Evolutionary conservation across 2,329 filamentous ascomycete genomes (phyloP), one percentile per base, ranked within the genome.

Genomic region (Lachnellula arida): DNA sequence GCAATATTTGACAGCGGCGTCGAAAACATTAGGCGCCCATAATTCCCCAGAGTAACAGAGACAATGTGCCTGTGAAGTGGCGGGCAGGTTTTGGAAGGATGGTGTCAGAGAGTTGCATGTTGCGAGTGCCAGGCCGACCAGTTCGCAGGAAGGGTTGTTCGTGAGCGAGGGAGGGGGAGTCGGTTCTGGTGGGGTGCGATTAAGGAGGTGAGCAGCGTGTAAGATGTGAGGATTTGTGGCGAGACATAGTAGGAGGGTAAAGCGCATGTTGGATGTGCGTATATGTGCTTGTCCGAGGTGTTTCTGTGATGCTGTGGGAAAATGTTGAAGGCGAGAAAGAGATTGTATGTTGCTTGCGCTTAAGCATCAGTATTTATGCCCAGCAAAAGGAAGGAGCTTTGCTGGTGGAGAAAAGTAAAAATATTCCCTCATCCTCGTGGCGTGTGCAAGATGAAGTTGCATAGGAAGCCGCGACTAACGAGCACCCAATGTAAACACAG

Each of bases 11-110:
- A 66, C 62, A 0, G 65, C 65, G 5, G 50, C 46, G 19, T 68
- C 65, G 49, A 68, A 64, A 7, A 63, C 25, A 5, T 49, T 47
- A 1, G 65, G 65, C 4, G 42, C 49, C 65, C 65, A 68, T 1
- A 47, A 19, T 2, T 58, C 60, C 6, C 55, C 57, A 2, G 61
- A 63, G 46, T 68, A 68, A 46, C 65, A 68, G n/a, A 67, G 61
- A 55, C 65, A 67, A 32, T 57, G 50, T 15, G 65, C 65, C 55
- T 67, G 65, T 15, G 52, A 44, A 9, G 62, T 49, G 7, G 62
- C 59, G 9, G 52, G 52, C 0, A 67, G 55, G 2, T 53, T 50
- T 28, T 60, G 60, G 53, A 67, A 67, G 12, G 54, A 54, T 7
- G 60, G 58, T 2, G 56, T 65, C 12, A 66, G 54, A 6, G 55